Conservation (phyloP, 2,329 filamentous ascomycete genomes). For the Scytalidium sp. region DNA sequence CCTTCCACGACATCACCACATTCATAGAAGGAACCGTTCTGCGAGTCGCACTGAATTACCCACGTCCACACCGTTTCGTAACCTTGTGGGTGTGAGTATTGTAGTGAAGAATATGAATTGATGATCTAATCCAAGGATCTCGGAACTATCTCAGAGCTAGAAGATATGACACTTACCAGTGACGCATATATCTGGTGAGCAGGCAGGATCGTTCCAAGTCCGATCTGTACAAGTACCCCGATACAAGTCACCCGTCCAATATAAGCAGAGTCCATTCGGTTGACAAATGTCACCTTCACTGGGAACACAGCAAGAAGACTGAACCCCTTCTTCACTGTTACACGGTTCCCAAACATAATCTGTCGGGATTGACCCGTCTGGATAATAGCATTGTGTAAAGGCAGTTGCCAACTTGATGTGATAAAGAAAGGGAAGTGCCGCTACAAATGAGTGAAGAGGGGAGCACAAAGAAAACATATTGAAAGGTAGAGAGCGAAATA, state of each 20-base stretch:
- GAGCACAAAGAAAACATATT: neutral
- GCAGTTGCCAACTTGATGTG: neutral
- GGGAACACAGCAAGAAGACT: constrained; percentile 14
- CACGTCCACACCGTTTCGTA: constrained; percentile 9
- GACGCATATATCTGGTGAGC: constrained; percentile 12
- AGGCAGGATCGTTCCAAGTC: constrained; percentile 15
- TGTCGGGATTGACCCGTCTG: constrained; percentile 15
- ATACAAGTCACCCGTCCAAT: constrained; percentile 5
- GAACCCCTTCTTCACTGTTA: constrained; percentile 5
- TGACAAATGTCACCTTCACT: constrained; percentile 17
- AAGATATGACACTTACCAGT: constrained; percentile 6
- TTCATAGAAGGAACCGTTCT: neutral
- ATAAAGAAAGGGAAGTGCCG: neutral
- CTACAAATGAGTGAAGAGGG: neutral
- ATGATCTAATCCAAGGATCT: neutral
- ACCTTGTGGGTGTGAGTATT: constrained; percentile 1
- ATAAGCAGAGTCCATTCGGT: constrained; percentile 14
- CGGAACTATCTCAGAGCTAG: neutral
- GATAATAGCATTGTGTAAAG: constrained; percentile 15
- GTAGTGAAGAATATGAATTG: constrained; percentile 10
- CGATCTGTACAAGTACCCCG: constrained; percentile 17
- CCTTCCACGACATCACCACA: constrained; percentile 3
- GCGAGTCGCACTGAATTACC: constrained; percentile 7
- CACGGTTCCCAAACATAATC: constrained; percentile 17
- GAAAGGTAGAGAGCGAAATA: neutral